Conservation (phyloP, 2,329 filamentous ascomycete species). For the Scleromitrula shiraiana region DNA sequence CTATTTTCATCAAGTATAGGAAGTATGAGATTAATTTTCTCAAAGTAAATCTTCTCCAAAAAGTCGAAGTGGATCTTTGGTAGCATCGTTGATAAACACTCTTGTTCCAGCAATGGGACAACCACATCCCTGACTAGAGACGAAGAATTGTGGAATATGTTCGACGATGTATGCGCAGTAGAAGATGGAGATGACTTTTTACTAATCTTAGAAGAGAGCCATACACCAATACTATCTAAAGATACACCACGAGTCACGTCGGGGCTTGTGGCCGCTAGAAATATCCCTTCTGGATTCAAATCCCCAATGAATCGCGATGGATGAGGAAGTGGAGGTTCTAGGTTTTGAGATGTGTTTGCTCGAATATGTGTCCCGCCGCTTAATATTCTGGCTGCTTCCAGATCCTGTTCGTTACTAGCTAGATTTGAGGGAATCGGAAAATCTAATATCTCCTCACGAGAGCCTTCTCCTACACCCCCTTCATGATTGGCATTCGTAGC, state of each 20-base stretch:
- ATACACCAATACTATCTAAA: conserved; percentile 48
- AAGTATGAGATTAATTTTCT: conserved; percentile 25
- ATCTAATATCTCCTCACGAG: background rate
- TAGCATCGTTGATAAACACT: conserved; percentile 38
- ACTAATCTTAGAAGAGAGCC: conserved; percentile 33
- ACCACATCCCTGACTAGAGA: conserved; percentile 17
- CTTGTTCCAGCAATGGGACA: conserved; percentile 21
- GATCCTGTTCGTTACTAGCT: conserved; percentile 7
- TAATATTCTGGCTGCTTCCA: conserved; percentile 9
- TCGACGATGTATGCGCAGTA: conserved; percentile 10
- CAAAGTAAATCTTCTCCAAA: conserved; percentile 35
- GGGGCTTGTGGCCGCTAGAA: conserved; percentile 45
- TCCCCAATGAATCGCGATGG: conserved; percentile 50
- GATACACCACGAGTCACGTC: conserved; percentile 33
- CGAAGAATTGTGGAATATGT: conserved; percentile 16
- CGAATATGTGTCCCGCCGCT: conserved; percentile 4
- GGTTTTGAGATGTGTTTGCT: background rate
- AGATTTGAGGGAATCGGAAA: background rate
- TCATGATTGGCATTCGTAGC: too few relatives aligned
- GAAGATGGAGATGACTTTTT: background rate
- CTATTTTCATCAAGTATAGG: conserved; percentile 23
- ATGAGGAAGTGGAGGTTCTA: background rate
- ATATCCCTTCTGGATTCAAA: conserved; percentile 51
- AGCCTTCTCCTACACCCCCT: too few relatives aligned
- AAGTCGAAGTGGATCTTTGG: conserved; percentile 38